Evolutionary conservation across 768 basidiomycete genomes (phyloP).

Genomic region (Leccinum imitatum): DNA sequence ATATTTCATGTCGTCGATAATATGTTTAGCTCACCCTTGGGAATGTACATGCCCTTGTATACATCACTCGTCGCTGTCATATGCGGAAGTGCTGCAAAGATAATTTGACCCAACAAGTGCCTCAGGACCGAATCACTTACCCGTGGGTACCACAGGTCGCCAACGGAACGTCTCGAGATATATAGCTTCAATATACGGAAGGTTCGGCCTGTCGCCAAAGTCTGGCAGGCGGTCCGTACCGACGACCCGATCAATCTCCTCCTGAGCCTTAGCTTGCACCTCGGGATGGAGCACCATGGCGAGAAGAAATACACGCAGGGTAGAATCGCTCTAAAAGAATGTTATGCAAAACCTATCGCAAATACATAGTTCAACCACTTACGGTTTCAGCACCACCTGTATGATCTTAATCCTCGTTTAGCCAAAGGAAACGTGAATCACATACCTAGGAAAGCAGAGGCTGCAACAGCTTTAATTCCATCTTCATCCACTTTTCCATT

Average conservation of each 20-base stretch:
- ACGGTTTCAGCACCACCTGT: slow-evolving; percentile 31
- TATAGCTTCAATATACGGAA: slow-evolving; percentile 35
- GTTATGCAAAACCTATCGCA: neutral
- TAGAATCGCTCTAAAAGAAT: slow-evolving; percentile 12
- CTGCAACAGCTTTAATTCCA: slow-evolving; percentile 23
- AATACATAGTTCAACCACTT: neutral
- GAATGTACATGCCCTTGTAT: slow-evolving; percentile 32
- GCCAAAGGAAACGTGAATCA: neutral
- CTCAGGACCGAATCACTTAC: slow-evolving; percentile 17
- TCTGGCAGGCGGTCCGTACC: slow-evolving; percentile 32
- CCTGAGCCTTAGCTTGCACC: slow-evolving; percentile 30
- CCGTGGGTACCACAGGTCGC: slow-evolving; percentile 28
- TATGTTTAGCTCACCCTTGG: slow-evolving; percentile 21
- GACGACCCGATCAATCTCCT: slow-evolving; percentile 33
- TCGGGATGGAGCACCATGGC: slow-evolving; percentile 36
- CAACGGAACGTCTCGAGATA: slow-evolving; percentile 34
- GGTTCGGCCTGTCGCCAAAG: slow-evolving; percentile 24
- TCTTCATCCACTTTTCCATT: slow-evolving; percentile 5
- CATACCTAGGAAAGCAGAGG: slow-evolving; percentile 25
- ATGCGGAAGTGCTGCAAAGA: slow-evolving; percentile 23
- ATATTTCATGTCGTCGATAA: neutral
- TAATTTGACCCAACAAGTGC: neutral
- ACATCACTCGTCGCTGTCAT: slow-evolving; percentile 23
- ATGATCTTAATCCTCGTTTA: neutral
- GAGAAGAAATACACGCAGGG: slow-evolving; percentile 29